Evolutionary conservation across 139 green algal species (phyloP), one percentile per base, ranked within the genome.

Genomic region (Zygnema cylindricum): DNA sequence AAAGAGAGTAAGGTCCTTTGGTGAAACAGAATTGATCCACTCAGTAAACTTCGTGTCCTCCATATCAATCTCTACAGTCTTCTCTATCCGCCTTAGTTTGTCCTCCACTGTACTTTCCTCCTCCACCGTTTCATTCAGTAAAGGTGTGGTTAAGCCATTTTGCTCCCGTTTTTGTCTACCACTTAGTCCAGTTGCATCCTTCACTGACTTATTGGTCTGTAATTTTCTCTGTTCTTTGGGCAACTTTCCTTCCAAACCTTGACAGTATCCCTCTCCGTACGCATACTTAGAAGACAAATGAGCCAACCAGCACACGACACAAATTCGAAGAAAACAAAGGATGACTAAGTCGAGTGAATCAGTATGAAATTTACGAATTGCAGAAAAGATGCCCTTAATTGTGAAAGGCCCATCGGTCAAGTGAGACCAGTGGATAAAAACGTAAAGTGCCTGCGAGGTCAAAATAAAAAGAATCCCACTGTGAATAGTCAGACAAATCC

Each of bases 1-100:
- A 69, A 89, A 89, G 23, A 89, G 75, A 7, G 75, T 76, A 55
- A 89, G 38, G 39, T 89, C 85, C 85, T 89, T 89, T 2, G 25
- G 30, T 3, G 85, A 85, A 39, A 85, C 30, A 38, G 36, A 43
- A 42, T 57, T 89, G 35, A 86, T 33, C 85, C 85, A 89, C 55
- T 89, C 85, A 54, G n/a, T 36, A 30, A 85, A 89, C 30, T 77
- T 63, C 23, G 36, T 41, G 42, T 85, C 85, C 63, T 69, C 69
- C 73, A 54, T 42, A 21, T 81, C 49, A 36, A 25, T 33, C 21
- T 84, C 36, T 54, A 25, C 30, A 2, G 69, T 49, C n/a, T 41
- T 84, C 49, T 25, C 49, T 63, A 63, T 63, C 49, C 49, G 7
- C n/a, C n/a, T n/a, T n/a, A n/a, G n/a, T n/a, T n/a, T n/a, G n/a